Percentiles rank a stretch among this genome's conserved stretches.
These are phyloP conservation scores for Solanum gandarillasii DNA, from an alignment of 257 asterid genomes.

Conservation along the genomic window DNA sequence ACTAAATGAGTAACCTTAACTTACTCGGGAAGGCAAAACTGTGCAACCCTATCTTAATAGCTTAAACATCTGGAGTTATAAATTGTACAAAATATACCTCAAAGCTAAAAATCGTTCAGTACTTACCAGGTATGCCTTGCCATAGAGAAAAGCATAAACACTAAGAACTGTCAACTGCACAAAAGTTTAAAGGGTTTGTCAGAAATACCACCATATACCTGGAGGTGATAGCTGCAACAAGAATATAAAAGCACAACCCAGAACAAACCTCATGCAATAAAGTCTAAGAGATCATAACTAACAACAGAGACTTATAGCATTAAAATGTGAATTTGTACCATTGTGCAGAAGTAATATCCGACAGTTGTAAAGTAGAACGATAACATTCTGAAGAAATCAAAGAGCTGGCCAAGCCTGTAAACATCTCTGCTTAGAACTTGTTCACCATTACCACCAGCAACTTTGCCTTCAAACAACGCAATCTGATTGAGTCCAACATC, in stretches of 20 bases:
- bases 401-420: conserved; percentile 95
- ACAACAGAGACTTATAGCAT: background rate
- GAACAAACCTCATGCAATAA: background rate
- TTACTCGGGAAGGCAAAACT: background rate
- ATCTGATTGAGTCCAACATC: conserved; percentile 98
- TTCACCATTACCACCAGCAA: conserved; percentile 99
- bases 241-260: background rate
- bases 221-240: background rate
- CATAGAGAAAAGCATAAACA: conserved; percentile 79
- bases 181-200: background rate
- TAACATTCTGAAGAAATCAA: conserved; percentile 94
- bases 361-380: conserved; percentile 97
- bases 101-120: background rate
- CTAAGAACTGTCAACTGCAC: conserved; percentile 96
- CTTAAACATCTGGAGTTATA: background rate
- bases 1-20: background rate
- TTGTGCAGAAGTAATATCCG: conserved; percentile 91
- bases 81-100: background rate
- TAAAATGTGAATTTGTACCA: conserved; percentile 39
- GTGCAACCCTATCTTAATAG: background rate
- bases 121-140: conserved; percentile 91
- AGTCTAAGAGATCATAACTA: background rate
- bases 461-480: conserved; percentile 98
- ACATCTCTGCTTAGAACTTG: conserved; percentile 97
- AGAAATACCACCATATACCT: background rate